These are phyloP conservation scores for Penicillium decumbens DNA, from an alignment of 2,329 filamentous ascomycete species.

Conservation along the genomic window DNA sequence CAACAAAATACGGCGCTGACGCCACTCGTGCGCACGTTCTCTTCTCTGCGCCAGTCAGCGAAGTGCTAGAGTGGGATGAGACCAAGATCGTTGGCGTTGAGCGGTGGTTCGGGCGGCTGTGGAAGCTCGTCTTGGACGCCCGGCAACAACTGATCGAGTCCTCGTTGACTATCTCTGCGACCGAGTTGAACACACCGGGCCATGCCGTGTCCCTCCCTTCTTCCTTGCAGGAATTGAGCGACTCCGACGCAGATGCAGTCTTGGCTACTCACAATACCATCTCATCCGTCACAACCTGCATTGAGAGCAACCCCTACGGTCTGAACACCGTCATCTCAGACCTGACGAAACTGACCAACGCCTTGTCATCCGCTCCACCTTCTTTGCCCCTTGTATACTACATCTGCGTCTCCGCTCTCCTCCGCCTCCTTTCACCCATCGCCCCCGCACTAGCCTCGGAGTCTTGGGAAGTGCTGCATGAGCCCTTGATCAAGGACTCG, in stretches of 20 bases:
- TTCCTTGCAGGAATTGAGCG: slow-evolving; percentile 30
- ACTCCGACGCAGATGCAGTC: slow-evolving; percentile 51
- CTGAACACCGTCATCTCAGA: slow-evolving; percentile 82
- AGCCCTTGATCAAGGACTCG: slow-evolving; percentile 15
- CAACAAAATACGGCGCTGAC: slow-evolving; percentile 73
- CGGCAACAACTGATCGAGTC: slow-evolving; percentile 23
- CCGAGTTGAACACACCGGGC: slow-evolving; percentile 15
- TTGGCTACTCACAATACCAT: slow-evolving; percentile 65
- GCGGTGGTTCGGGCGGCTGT: slow-evolving; percentile 69
- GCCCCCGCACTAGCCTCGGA: slow-evolving; percentile 77
- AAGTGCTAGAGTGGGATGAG: slow-evolving; percentile 85
- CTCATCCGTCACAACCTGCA: slow-evolving; percentile 61
- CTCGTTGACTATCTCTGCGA: slow-evolving; percentile 21
- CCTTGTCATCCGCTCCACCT: slow-evolving; percentile 48
- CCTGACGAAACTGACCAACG: slow-evolving; percentile 75
- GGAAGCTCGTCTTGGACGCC: slow-evolving; percentile 52
- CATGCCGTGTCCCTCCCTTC: slow-evolving; percentile 27
- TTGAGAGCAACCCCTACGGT: slow-evolving; percentile 65
- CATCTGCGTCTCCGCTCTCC: slow-evolving; percentile 52
- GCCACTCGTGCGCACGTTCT: slow-evolving; percentile 80
- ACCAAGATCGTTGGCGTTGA: slow-evolving; percentile 74
- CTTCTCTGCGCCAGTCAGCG: slow-evolving; percentile 78
- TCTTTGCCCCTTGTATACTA: slow-evolving; percentile 40
- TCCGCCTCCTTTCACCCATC: slow-evolving; percentile 73
- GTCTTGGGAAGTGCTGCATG: slow-evolving; percentile 62